A percentile compares a stretch with the other conserved stretches of the same genome.
Evolutionary conservation across 2,329 filamentous ascomycete genomes (phyloP).

Genomic region (Aphanoascus verrucosus): DNA sequence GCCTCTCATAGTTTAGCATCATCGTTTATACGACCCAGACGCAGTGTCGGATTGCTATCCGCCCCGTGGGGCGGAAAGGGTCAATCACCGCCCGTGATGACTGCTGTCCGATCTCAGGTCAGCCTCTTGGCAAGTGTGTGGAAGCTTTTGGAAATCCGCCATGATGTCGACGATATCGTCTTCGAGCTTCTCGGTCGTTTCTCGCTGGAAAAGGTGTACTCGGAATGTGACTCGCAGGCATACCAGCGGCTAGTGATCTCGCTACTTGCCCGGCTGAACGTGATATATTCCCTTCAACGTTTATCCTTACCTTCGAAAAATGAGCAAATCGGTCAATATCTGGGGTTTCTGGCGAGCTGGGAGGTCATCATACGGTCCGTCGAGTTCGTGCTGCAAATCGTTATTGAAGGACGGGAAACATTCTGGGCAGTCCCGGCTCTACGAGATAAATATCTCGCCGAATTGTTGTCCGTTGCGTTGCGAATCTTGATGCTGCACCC

Average conservation of each 20-base stretch:
- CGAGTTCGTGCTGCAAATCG: conserved; percentile 31
- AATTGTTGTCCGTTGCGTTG: conserved; percentile 31
- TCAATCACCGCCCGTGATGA: conserved; percentile 12
- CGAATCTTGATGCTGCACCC: conserved; percentile 34
- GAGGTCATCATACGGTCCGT: conserved; percentile 31
- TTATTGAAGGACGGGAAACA: conserved; percentile 30
- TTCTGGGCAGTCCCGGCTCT: conserved; percentile 26
- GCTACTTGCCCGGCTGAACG: conserved; percentile 31
- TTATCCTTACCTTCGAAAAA: conserved; percentile 32
- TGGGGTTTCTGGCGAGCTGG: conserved; percentile 34
- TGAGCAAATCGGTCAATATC: conserved; percentile 28
- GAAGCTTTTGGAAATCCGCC: conserved; percentile 30
- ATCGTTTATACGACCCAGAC: not conserved
- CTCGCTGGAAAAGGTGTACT: conserved; percentile 35
- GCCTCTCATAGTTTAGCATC: conserved; percentile 1
- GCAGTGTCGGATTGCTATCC: not conserved
- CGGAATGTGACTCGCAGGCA: conserved; percentile 25
- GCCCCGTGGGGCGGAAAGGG: conserved; percentile 6
- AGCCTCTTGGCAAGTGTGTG: conserved; percentile 29
- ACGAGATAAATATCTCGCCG: conserved; percentile 31
- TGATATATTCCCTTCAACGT: conserved; percentile 34
- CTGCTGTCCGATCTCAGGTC: conserved; percentile 27
- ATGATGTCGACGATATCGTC: conserved; percentile 35
- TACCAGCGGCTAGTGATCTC: conserved; percentile 31
- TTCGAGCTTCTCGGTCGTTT: conserved; percentile 36